Evolutionary conservation across 148 eudicot species (phyloP).

Genomic region (Euryodendron excelsum): DNA sequence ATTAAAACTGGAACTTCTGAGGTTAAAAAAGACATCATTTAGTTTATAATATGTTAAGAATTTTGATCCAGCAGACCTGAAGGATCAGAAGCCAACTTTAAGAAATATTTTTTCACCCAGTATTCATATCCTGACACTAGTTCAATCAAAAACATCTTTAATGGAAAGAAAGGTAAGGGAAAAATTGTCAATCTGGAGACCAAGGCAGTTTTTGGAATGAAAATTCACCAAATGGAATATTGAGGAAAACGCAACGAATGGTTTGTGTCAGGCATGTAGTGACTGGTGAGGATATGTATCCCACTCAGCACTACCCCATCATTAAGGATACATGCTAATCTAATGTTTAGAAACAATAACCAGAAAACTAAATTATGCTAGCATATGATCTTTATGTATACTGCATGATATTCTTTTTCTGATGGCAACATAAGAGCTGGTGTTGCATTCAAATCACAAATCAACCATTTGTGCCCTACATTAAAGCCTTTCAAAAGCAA

Average conservation of each 20-base stretch:
- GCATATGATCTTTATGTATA: not conserved
- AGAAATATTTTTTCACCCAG: not conserved
- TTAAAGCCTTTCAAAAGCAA: no score
- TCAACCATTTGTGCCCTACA: not conserved
- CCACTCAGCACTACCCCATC: not conserved
- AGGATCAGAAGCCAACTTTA: not conserved
- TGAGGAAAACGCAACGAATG: not conserved
- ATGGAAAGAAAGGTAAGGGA: not conserved
- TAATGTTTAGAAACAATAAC: not conserved
- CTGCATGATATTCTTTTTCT: not conserved
- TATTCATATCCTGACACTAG: not conserved
- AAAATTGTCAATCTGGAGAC: constrained; percentile 5
- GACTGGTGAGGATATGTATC: no score
- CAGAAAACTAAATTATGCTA: not conserved
- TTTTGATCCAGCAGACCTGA: not conserved
- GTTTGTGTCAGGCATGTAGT: not conserved
- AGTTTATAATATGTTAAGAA: not conserved
- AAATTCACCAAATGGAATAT: not conserved
- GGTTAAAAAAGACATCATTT: not conserved
- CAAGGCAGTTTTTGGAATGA: not conserved
- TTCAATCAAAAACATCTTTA: not conserved
- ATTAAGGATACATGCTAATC: not conserved
- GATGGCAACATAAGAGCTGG: not conserved
- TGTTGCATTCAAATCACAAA: not conserved
- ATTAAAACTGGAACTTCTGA: not conserved